These are phyloP conservation scores for Cladosporium austrohemisphaericum DNA, from an alignment of 2,329 filamentous ascomycete species.

Conservation along the genomic window DNA sequence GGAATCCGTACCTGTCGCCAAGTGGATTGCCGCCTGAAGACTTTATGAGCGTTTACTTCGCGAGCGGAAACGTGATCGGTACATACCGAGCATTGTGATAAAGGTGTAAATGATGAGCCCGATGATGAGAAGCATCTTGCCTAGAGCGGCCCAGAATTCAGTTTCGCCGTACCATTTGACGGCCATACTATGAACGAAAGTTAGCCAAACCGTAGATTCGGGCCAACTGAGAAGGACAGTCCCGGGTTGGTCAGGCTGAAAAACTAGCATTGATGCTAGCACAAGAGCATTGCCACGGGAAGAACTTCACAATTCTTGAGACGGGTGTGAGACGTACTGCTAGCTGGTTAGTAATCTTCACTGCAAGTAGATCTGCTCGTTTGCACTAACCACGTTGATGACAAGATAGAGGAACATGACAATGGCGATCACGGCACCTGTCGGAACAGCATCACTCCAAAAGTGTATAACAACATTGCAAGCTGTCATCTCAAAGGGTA, in stretches of 20 bases:
- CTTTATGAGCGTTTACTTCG: slow-evolving; percentile 51
- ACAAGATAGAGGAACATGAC: slow-evolving; percentile 54
- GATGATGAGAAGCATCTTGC: slow-evolving; percentile 65
- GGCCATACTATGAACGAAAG: too few relatives aligned
- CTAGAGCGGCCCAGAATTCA: slow-evolving; percentile 61
- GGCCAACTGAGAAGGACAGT: too few relatives aligned
- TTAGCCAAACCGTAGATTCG: too few relatives aligned
- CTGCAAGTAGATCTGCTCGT: too few relatives aligned
- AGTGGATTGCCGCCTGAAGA: slow-evolving; percentile 61
- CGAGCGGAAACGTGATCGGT: slow-evolving; percentile 31
- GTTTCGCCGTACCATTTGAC: slow-evolving; percentile 73
- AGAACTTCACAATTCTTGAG: too few relatives aligned
- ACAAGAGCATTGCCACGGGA: too few relatives aligned
- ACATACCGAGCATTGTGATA: slow-evolving; percentile 65
- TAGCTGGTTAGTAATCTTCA: too few relatives aligned
- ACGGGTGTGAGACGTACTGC: too few relatives aligned
- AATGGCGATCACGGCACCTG: slow-evolving; percentile 59
- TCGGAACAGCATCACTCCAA: slow-evolving; percentile 40
- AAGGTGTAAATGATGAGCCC: slow-evolving; percentile 74
- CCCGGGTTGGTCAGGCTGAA: too few relatives aligned
- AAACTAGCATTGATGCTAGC: too few relatives aligned
- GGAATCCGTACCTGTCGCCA: slow-evolving; percentile 68
- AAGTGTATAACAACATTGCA: slow-evolving; percentile 37
- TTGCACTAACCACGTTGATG: slow-evolving; percentile 69
- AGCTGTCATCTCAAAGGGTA: slow-evolving; percentile 49